Percentiles rank a stretch among this genome's conserved stretches.
phyloP scores from a whole-genome alignment of 2,329 filamentous ascomycete species.

The Apiospora hydei region DNA sequence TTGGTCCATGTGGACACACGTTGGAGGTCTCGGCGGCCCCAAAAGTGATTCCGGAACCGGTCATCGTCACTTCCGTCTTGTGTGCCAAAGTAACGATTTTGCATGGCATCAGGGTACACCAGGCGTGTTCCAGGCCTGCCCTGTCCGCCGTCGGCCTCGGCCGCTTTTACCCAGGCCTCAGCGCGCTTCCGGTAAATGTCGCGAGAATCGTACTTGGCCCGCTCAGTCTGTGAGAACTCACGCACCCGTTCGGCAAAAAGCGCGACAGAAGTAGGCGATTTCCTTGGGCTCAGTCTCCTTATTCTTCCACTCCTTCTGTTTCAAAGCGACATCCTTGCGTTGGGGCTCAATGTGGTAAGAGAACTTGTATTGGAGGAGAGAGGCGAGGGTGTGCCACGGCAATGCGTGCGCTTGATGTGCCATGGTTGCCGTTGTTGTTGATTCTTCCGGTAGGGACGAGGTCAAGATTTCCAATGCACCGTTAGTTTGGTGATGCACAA shows the following conservation, averaged over 20 bases:
- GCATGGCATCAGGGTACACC: not conserved
- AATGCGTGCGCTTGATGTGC: constrained; percentile 20
- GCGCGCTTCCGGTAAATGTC: not conserved
- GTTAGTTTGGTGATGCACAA: not conserved
- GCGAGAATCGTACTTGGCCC: not conserved
- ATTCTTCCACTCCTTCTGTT: not conserved
- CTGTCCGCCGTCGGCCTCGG: not conserved
- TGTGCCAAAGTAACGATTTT: not conserved
- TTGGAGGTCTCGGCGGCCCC: not conserved
- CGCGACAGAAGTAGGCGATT: constrained; percentile 18
- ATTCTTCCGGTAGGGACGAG: not conserved
- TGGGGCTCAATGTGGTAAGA: not conserved
- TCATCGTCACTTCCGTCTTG: constrained; percentile 15
- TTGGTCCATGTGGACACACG: not conserved
- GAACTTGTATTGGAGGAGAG: constrained; percentile 2
- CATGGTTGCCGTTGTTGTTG: not conserved
- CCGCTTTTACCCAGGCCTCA: constrained; percentile 1
- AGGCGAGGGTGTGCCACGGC: constrained; percentile 6
- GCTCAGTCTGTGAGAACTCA: constrained; percentile 7
- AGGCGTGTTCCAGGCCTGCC: not conserved
- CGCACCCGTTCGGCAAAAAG: constrained; percentile 4
- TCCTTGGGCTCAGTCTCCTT: constrained; percentile 7
- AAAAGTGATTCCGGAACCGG: constrained; percentile 14
- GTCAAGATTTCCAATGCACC: not conserved
- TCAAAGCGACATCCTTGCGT: not conserved